These are phyloP conservation scores for Aphanoascus verrucosus DNA, from an alignment of 2,329 filamentous ascomycete species.

Conservation along the genomic window DNA sequence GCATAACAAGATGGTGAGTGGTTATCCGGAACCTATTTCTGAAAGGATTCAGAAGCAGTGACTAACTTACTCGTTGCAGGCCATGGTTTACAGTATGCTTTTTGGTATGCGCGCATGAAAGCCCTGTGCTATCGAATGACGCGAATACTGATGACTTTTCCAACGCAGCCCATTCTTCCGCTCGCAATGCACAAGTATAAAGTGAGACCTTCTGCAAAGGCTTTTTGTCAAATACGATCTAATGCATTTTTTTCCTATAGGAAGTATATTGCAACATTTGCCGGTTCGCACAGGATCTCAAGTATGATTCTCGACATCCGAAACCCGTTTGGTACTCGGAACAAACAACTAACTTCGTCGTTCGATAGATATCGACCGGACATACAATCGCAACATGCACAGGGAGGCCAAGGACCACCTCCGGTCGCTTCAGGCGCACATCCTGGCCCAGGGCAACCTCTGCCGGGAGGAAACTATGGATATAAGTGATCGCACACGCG, in stretches of 20 bases:
- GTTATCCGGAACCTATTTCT: not conserved
- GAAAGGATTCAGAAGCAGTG: not conserved
- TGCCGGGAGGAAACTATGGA: slow-evolving; percentile 9
- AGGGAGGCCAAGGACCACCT: slow-evolving; percentile 9
- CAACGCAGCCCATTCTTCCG: slow-evolving; percentile 23
- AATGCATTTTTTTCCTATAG: slow-evolving; percentile 8
- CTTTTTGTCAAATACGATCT: not conserved
- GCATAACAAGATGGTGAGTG: slow-evolving; percentile 25
- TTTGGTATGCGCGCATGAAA: slow-evolving; percentile 17
- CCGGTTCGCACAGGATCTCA: slow-evolving; percentile 18
- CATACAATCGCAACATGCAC: slow-evolving; percentile 16
- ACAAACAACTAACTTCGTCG: too few relatives aligned
- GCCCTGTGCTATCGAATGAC: not conserved
- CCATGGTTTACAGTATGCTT: slow-evolving; percentile 31
- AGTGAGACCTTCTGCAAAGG: slow-evolving; percentile 31
- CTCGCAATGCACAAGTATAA: slow-evolving; percentile 33
- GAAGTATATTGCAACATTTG: slow-evolving; percentile 19
- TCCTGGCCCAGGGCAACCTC: slow-evolving; percentile 5
- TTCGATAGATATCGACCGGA: slow-evolving; percentile 15
- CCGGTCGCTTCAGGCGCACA: slow-evolving; percentile 8
- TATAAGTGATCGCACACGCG: slow-evolving; percentile 8
- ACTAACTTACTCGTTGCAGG: slow-evolving; percentile 10
- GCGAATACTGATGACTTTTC: not conserved
- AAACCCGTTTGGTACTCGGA: not conserved
- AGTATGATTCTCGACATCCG: slow-evolving; percentile 8